Evolutionary conservation across 2,329 filamentous ascomycete species (phyloP).

Genomic region (Diaporthe amygdali): DNA sequence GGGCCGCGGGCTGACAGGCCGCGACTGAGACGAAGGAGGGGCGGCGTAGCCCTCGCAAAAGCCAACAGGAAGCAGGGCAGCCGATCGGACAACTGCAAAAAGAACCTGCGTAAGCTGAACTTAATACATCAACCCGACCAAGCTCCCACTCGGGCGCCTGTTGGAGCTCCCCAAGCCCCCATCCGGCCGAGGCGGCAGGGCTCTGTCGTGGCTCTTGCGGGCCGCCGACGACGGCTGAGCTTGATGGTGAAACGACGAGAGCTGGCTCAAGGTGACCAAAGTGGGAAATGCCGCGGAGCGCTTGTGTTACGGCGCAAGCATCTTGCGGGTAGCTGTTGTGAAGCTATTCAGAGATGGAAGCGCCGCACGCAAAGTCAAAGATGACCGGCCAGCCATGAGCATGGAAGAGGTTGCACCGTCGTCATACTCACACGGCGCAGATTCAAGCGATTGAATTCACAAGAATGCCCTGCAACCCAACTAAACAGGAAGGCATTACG

Average conservation of each 20-base stretch:
- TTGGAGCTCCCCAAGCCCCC: not conserved
- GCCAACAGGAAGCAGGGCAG: not conserved
- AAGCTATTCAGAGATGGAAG: slow-evolving; percentile 17
- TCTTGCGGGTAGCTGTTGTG: not conserved
- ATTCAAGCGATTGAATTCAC: not conserved
- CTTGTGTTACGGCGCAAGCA: not conserved
- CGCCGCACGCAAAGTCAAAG: not conserved
- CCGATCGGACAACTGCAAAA: not conserved
- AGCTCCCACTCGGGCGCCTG: not conserved
- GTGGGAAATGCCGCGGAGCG: not conserved
- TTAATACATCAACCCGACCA: not conserved
- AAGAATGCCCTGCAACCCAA: not conserved
- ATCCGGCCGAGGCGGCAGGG: not conserved
- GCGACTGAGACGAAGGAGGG: slow-evolving; percentile 16
- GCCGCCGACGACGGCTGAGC: not conserved
- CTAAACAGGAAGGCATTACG: not conserved
- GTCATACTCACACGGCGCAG: not conserved
- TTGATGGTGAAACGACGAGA: not conserved
- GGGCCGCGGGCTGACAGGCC: slow-evolving; percentile 16
- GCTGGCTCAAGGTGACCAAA: not conserved
- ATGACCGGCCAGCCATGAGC: not conserved
- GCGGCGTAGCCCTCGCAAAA: not conserved
- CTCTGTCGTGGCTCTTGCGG: not conserved
- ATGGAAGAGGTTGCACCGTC: not conserved
- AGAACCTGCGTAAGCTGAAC: not conserved